phyloP scores from a whole-genome alignment of 2,329 filamentous ascomycete genomes.

The Pyrenophora tritici-repentis region DNA sequence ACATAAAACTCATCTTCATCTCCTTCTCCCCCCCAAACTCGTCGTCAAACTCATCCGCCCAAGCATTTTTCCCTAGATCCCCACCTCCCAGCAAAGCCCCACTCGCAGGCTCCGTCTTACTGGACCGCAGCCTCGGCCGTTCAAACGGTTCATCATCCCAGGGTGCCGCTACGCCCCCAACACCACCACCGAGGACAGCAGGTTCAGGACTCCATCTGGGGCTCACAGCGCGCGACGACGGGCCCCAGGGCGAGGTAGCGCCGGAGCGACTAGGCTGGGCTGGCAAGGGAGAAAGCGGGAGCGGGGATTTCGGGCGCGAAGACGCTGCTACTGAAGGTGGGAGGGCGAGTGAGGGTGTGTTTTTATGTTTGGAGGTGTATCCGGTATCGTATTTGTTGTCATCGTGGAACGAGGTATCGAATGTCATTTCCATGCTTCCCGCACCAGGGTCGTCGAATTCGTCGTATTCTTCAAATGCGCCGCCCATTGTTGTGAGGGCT shows the following conservation, averaged over 20 bases:
- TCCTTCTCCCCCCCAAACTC: constrained; percentile 56
- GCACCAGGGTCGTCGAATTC: constrained; percentile 38
- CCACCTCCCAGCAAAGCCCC: neutral
- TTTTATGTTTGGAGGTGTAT: constrained; percentile 2
- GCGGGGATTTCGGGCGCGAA: neutral
- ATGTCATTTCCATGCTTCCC: constrained; percentile 49
- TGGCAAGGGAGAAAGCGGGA: constrained; percentile 1
- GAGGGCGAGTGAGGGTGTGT: too few relatives aligned
- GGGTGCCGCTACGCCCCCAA: neutral
- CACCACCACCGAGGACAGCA: neutral
- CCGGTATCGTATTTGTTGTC: neutral
- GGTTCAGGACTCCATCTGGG: constrained; percentile 3
- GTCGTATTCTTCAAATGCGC: constrained; percentile 42
- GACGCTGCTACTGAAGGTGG: constrained; percentile 17
- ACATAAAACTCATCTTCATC: constrained; percentile 55
- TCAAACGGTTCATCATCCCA: constrained; percentile 21
- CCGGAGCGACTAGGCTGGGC: constrained; percentile 4
- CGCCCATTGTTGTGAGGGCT: constrained; percentile 16
- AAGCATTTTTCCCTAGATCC: constrained; percentile 51
- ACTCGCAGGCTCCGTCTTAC: neutral
- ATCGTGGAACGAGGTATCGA: constrained; percentile 48
- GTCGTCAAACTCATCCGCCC: constrained; percentile 54
- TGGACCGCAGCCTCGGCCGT: too few relatives aligned
- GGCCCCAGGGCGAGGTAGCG: constrained; percentile 15
- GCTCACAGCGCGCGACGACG: neutral